Evolutionary conservation across 129 eudicot genomes (phyloP), one percentile per base, ranked within the genome.

Genomic region (Heracleum sosnowskyi): DNA sequence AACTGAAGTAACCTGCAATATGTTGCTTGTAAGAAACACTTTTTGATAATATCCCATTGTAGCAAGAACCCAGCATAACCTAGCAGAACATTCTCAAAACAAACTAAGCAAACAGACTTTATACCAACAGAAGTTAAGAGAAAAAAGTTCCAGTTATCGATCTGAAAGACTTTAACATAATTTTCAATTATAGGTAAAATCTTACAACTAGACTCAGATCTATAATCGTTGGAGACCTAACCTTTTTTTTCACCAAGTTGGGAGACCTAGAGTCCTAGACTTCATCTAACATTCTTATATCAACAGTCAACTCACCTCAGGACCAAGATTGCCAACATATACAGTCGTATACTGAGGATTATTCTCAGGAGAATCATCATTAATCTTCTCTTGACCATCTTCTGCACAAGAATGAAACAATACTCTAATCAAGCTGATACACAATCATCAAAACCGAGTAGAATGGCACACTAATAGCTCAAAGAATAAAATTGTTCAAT

Each of bases 291-390:
- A 29, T 28, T 57, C 0, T 28, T 29, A 63, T 63, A 28, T 62
- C 1, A n/a, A n/a, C n/a, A n/a, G n/a, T n/a, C n/a, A 4, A 62
- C 90, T 88, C 79, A 86, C 98, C 88, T 93, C 98, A 0, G 95
- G 89, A 70, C 97, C 92, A 72, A 93, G 90, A 82, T 93, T 93
- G 84, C 98, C 98, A 76, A 91, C 97, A 81, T 91, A 91, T 77
- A 91, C 97, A 49, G 97, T 91, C 9, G 90, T 93, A 63, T 86
- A 93, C 83, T 91, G 98, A 79, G 93, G 89, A 85, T 91, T 93
- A 74, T 89, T 93, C 77, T 89, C 97, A 64, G 96, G 98, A 75
- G 96, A 90, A 82, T 91, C 98, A 73, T 91, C 97, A 77, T 81
- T 86, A 28, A 79, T 76, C 77, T 77, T 89, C 62, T 91, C 98